A percentile compares a stretch with the other conserved stretches of the same genome.
Evolutionary conservation across 2,329 filamentous ascomycete genomes (phyloP).

Genomic region (Botryotinia convoluta): DNA sequence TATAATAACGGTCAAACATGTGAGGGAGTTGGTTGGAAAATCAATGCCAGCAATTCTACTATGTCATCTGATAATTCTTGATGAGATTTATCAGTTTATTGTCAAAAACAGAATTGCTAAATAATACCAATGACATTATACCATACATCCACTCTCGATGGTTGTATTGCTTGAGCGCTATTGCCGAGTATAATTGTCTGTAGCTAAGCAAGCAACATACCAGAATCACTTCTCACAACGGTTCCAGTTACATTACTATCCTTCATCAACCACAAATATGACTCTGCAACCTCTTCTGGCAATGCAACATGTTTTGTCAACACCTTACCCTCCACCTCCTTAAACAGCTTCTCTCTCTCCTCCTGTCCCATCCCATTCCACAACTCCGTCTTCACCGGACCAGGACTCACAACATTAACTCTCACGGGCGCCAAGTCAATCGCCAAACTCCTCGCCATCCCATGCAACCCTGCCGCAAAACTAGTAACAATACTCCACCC

Average conservation of each 20-base stretch:
- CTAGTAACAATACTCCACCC: constrained; percentile 48
- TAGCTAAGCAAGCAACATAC: constrained; percentile 4
- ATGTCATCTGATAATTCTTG: not conserved
- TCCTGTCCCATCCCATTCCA: constrained; percentile 38
- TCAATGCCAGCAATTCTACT: not conserved
- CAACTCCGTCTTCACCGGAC: constrained; percentile 50
- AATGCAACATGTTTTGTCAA: constrained; percentile 26
- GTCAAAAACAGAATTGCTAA: no score
- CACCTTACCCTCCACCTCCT: constrained; percentile 22
- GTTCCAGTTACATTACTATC: constrained; percentile 42
- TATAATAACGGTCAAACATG: constrained; percentile 51
- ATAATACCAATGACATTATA: no score
- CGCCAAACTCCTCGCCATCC: constrained; percentile 55
- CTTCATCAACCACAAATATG: constrained; percentile 46
- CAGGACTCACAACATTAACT: constrained; percentile 61
- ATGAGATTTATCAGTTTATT: not conserved
- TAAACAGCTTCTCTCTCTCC: constrained; percentile 39
- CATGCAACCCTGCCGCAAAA: constrained; percentile 51
- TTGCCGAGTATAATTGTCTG: not conserved
- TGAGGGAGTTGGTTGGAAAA: constrained; percentile 44
- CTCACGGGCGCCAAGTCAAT: constrained; percentile 61
- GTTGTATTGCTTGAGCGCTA: not conserved
- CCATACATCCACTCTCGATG: not conserved
- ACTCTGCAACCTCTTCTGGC: constrained; percentile 45
- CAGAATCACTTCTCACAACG: constrained; percentile 28